phyloP scores from a whole-genome alignment of 768 basidiomycete species.

The Kwoniella heveanensis region DNA sequence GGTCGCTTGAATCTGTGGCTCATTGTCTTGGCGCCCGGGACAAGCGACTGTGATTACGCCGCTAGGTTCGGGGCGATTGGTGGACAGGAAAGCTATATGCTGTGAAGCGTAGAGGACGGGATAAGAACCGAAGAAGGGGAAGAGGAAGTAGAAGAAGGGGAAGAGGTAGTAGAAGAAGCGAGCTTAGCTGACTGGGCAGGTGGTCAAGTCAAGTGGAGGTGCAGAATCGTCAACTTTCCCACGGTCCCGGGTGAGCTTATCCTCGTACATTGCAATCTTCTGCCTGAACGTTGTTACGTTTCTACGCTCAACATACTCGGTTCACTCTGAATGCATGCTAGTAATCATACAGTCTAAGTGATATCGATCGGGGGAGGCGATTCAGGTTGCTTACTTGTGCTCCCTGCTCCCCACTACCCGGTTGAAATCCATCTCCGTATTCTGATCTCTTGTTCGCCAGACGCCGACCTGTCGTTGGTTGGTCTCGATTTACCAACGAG shows the following conservation, averaged over 20 bases:
- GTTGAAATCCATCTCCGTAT: too few species aligned
- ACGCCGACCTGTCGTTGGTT: too few species aligned
- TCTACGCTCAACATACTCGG: too few species aligned
- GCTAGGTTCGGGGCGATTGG: too few species aligned
- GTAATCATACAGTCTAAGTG: background rate
- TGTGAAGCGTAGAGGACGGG: background rate
- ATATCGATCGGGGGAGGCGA: too few species aligned
- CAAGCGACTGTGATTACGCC: background rate
- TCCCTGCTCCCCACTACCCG: too few species aligned
- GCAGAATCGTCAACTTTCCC: constrained; percentile 4
- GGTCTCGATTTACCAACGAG: too few species aligned
- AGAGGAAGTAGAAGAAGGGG: constrained; percentile 1
- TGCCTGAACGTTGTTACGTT: too few species aligned
- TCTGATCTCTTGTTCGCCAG: too few species aligned
- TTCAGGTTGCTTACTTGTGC: too few species aligned
- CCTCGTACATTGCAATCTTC: background rate
- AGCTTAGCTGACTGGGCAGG: too few species aligned
- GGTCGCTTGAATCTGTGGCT: background rate
- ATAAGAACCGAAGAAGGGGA: background rate
- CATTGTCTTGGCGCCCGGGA: constrained; percentile 2
- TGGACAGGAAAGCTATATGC: too few species aligned
- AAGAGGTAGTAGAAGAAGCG: background rate
- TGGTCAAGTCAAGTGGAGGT: background rate
- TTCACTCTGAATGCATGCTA: constrained; percentile 6
- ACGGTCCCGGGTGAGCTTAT: background rate